phyloP scores from a whole-genome alignment of 2,329 filamentous ascomycete genomes.

The Aschersonia sp. region DNA sequence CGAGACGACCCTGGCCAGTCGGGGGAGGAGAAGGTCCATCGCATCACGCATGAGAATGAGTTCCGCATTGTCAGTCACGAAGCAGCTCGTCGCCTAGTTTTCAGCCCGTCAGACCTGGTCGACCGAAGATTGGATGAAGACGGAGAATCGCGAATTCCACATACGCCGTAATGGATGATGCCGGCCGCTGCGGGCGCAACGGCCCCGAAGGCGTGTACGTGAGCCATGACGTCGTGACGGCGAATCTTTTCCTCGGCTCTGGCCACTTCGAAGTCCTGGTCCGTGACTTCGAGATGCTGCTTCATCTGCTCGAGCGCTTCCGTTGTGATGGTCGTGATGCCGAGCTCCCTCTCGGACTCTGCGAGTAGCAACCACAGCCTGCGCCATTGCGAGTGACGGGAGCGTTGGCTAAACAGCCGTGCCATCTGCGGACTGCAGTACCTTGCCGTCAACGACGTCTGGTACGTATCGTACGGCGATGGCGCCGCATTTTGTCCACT shows the following conservation, averaged over 20 bases:
- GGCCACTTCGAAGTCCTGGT: slow-evolving; percentile 63
- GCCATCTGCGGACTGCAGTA: slow-evolving; percentile 67
- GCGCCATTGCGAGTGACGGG: slow-evolving; percentile 65
- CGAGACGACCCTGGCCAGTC: slow-evolving; percentile 63
- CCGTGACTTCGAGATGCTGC: slow-evolving; percentile 57
- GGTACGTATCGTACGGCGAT: slow-evolving; percentile 23
- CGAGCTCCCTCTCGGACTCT: slow-evolving; percentile 67
- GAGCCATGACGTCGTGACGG: slow-evolving; percentile 51
- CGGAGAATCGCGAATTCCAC: background rate
- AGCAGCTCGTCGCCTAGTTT: slow-evolving; percentile 3
- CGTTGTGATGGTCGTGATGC: slow-evolving; percentile 52
- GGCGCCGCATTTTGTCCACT: background rate
- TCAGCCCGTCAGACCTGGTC: background rate
- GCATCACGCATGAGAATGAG: slow-evolving; percentile 52
- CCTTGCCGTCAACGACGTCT: slow-evolving; percentile 55
- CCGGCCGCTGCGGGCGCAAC: slow-evolving; percentile 64
- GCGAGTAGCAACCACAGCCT: slow-evolving; percentile 77
- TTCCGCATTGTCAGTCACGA: slow-evolving; percentile 60
- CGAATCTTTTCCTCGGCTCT: slow-evolving; percentile 61
- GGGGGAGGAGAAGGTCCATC: slow-evolving; percentile 60
- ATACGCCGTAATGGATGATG: slow-evolving; percentile 59
- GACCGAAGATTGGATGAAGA: background rate
- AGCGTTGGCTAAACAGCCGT: slow-evolving; percentile 63
- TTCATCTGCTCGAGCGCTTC: slow-evolving; percentile 68
- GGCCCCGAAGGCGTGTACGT: slow-evolving; percentile 61